phyloP scores from a whole-genome alignment of 164 flowering plant species.

The Chimonanthus salicifolius region DNA sequence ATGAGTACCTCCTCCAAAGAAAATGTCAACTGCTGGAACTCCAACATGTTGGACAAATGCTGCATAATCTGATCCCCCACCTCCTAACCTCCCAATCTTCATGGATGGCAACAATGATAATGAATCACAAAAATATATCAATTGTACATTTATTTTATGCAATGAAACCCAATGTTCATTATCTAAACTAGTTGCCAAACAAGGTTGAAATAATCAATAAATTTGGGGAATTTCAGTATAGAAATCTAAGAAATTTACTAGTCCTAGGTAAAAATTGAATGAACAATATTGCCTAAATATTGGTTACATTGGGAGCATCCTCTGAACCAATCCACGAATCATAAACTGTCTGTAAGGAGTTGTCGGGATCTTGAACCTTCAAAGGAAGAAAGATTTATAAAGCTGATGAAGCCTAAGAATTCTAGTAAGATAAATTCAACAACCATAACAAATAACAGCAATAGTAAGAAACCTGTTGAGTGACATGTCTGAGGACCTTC shows the following conservation, averaged over 20 bases:
- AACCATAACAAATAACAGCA: neutral
- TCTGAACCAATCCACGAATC: conserved; percentile 53
- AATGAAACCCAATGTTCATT: neutral
- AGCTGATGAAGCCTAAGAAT: neutral
- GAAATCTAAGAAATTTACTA: neutral
- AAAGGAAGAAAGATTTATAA: conserved; percentile 9
- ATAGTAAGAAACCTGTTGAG: conserved; percentile 47
- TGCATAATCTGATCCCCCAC: conserved; percentile 64
- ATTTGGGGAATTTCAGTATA: neutral
- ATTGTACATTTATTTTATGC: neutral
- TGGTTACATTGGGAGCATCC: conserved; percentile 34
- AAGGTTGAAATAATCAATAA: too few relatives aligned
- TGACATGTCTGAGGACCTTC: conserved; percentile 47
- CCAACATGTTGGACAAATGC: conserved; percentile 75
- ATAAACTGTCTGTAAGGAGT: conserved; percentile 54
- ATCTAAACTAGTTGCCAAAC: neutral
- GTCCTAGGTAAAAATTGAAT: neutral
- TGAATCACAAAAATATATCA: neutral
- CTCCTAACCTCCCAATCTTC: conserved; percentile 53
- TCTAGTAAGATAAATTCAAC: neutral
- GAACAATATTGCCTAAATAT: neutral
- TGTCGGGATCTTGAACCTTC: conserved; percentile 75
- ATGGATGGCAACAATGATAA: neutral
- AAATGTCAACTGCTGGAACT: conserved; percentile 51
- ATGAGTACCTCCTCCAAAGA: conserved; percentile 49